phyloP scores from a whole-genome alignment of 2,329 filamentous ascomycete genomes.

The Neopestalotiopsis clavispora region DNA sequence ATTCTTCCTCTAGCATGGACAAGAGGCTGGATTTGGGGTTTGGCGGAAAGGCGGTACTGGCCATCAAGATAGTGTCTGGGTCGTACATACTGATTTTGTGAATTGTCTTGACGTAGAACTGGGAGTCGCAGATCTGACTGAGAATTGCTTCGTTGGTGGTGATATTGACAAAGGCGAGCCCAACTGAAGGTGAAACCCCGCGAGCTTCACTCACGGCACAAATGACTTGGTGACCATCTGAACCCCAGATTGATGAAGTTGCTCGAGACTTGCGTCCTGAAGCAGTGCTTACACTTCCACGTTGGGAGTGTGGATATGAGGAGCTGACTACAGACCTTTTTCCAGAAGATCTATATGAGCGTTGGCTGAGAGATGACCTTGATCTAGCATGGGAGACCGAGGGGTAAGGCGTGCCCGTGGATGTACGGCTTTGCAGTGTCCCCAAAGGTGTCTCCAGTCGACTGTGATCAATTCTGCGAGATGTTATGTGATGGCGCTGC shows the following conservation, averaged over 20 bases:
- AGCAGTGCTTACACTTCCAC: conserved; percentile 40
- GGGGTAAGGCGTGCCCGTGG: conserved; percentile 27
- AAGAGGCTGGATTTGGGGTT: conserved; percentile 75
- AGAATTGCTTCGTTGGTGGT: conserved; percentile 83
- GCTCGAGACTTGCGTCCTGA: conserved; percentile 52
- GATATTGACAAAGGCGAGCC: conserved; percentile 85
- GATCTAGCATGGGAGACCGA: conserved; percentile 22
- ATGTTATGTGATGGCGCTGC: neutral
- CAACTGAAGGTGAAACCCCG: conserved; percentile 83
- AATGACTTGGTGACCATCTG: conserved; percentile 72
- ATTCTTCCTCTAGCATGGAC: conserved; percentile 74
- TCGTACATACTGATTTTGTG: conserved; percentile 85
- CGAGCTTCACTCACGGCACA: conserved; percentile 88
- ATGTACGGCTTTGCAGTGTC: conserved; percentile 19
- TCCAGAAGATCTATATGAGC: conserved; percentile 31
- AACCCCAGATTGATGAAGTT: conserved; percentile 46
- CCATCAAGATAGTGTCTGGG: conserved; percentile 80
- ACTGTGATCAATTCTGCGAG: neutral
- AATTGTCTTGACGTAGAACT: conserved; percentile 86
- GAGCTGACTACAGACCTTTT: conserved; percentile 33
- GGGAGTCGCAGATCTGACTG: conserved; percentile 90
- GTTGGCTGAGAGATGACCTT: conserved; percentile 30
- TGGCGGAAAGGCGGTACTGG: conserved; percentile 68
- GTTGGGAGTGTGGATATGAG: conserved; percentile 27
- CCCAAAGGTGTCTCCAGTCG: conserved; percentile 14